Evolutionary conservation across 345 rosid genomes (phyloP), one percentile per base, ranked within the genome.

Genomic region (Limnanthes douglasii): DNA sequence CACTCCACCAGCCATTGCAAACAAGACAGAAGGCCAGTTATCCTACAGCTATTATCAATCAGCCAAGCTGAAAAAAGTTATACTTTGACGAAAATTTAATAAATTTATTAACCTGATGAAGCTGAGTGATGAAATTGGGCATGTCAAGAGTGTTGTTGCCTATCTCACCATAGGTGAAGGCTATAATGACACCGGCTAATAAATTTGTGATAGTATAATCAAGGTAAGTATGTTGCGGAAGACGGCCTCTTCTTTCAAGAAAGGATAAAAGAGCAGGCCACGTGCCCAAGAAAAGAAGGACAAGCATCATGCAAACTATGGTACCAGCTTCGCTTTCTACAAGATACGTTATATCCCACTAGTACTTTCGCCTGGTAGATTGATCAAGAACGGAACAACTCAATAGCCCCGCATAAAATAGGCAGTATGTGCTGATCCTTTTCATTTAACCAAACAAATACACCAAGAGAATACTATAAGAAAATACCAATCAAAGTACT

Each of bases 301-400:
- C 65, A 6, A 82, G 57, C 27, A 86, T 55, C 94, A 86, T 82
- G 22, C 97, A 82, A 9, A 31, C 41, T 36, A 86, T 73, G 35
- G 97, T 94, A 12, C 85, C 97, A 40, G 53, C 93, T 66, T 78
- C 82, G 72, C 85, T 86, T 60, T 78, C 88, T 24, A 82, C 78
- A 50, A 73, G 4, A 61, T 64, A 84, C 78, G 78, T 75, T n/a
- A n/a, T n/a, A n/a, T n/a, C n/a, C n/a, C n/a, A n/a, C n/a, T n/a
- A n/a, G n/a, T n/a, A n/a, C 27, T 14, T 44, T 53, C 57, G 16
- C 15, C n/a, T 10, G 41, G 35, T 11, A 14, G 11, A 26, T 6
- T 7, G 8, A 52, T 34, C 61, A 59, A 25, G 12, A 32, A 31
- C 19, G 41, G 19, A 34, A 31, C 17, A 16, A 35, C 53, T 14